A percentile compares a stretch with the other conserved stretches of the same genome.
phyloP scores from a whole-genome alignment of 176 grass and related monocot genomes.

The Urochloa ruziziensis region DNA sequence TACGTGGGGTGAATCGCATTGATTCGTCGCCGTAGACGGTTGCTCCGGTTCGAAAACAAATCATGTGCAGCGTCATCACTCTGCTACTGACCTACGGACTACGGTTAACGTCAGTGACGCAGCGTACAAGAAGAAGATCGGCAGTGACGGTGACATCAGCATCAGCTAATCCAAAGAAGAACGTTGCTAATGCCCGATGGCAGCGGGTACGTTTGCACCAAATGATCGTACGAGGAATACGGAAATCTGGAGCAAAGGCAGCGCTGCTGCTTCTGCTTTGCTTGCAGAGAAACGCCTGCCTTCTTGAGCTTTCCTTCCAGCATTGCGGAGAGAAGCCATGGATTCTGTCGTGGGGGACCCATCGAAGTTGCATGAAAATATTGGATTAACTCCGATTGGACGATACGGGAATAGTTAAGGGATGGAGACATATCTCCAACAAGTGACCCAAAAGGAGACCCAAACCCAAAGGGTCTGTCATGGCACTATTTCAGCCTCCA shows the following conservation, averaged over 20 bases:
- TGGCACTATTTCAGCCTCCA: too few relatives aligned
- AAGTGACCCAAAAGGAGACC: too few relatives aligned
- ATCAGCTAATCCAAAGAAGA: not conserved
- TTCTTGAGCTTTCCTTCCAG: not conserved
- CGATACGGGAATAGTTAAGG: not conserved
- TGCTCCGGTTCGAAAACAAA: constrained; percentile 19
- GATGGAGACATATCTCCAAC: too few relatives aligned
- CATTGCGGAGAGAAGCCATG: not conserved
- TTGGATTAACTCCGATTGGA: not conserved
- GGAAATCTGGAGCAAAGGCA: not conserved
- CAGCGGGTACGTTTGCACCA: not conserved
- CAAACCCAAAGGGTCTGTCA: too few relatives aligned
- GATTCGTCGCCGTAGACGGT: constrained; percentile 6
- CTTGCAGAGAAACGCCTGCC: not conserved
- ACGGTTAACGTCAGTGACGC: not conserved
- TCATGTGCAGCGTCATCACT: constrained; percentile 26
- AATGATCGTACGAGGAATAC: constrained; percentile 1
- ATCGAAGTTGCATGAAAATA: not conserved
- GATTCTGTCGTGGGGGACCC: not conserved
- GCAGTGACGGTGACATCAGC: not conserved
- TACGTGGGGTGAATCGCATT: constrained; percentile 19
- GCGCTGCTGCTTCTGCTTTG: not conserved
- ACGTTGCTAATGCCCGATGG: not conserved
- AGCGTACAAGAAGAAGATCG: not conserved
- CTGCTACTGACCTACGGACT: not conserved